Conservation (phyloP, 1,284 basidiomycete genomes). For the Malassezia vespertilionis region DNA sequence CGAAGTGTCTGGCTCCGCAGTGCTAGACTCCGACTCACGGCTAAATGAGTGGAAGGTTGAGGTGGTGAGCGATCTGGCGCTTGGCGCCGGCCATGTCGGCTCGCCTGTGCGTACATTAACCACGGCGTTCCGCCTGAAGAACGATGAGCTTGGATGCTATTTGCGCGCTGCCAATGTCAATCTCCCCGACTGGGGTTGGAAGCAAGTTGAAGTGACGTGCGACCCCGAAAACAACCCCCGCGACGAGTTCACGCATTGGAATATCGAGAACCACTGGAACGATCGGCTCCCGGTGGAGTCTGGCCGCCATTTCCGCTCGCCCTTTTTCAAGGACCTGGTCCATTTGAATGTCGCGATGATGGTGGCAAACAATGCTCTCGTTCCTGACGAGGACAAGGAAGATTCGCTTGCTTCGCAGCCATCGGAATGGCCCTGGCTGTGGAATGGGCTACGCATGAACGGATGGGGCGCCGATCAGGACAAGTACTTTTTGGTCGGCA, state of each 20-base stretch:
- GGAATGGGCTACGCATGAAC: constrained; percentile 77
- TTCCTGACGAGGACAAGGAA: constrained; percentile 94
- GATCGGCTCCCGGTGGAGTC: constrained; percentile 74
- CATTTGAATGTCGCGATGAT: constrained; percentile 99
- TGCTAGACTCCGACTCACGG: constrained; percentile 69
- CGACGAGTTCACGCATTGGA: constrained; percentile 89
- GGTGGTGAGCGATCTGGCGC: constrained; percentile 67
- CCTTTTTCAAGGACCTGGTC: constrained; percentile 93
- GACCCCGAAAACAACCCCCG: constrained; percentile 72
- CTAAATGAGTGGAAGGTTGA: constrained; percentile 90
- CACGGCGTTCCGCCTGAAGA: constrained; percentile 73
- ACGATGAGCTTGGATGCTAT: constrained; percentile 59
- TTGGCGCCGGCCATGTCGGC: constrained; percentile 54
- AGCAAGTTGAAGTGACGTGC: constrained; percentile 92
- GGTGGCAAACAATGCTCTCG: constrained; percentile 95
- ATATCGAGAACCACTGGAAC: constrained; percentile 95
- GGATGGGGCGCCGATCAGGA: constrained; percentile 78
- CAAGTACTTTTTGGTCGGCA: constrained; percentile 90
- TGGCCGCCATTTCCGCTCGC: constrained; percentile 71
- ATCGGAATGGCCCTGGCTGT: constrained; percentile 85
- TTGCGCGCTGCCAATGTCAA: constrained; percentile 76
- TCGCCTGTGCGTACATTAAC: constrained; percentile 74
- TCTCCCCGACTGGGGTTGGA: constrained; percentile 97
- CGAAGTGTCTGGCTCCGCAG: constrained; percentile 88
- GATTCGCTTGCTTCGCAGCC: constrained; percentile 89